phyloP scores from a whole-genome alignment of 108 stramenopile species.

The Nannochloropsis granulata region DNA sequence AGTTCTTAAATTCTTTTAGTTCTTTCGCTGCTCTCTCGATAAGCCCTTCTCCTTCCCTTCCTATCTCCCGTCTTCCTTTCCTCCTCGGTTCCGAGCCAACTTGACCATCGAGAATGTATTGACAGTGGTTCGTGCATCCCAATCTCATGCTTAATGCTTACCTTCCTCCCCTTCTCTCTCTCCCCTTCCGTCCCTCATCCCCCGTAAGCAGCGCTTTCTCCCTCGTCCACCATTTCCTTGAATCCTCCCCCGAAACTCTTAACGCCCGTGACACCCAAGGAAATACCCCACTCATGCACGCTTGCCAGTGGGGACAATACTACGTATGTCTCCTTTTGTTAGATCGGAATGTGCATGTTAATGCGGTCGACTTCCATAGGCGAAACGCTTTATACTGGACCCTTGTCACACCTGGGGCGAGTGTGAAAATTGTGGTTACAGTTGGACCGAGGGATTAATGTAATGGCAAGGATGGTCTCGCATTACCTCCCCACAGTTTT shows the following conservation, averaged over 20 bases:
- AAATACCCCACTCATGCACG: not conserved
- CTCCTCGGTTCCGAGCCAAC: too few species aligned
- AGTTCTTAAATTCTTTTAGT: too few species aligned
- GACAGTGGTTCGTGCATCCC: too few species aligned
- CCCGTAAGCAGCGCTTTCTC: not conserved
- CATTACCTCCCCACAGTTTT: too few species aligned
- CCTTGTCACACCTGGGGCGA: not conserved
- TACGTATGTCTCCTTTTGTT: not conserved
- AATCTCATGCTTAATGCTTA: too few species aligned
- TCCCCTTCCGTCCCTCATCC: too few species aligned
- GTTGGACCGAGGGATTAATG: not conserved
- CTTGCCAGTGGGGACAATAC: not conserved
- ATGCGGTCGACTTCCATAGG: not conserved
- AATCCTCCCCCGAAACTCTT: not conserved
- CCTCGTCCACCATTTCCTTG: not conserved
- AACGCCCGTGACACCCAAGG: not conserved
- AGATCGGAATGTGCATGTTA: not conserved
- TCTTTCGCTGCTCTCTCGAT: too few species aligned
- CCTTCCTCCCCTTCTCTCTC: too few species aligned
- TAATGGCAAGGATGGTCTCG: too few species aligned
- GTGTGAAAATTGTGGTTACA: not conserved
- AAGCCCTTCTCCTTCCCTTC: too few species aligned
- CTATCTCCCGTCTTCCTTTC: too few species aligned
- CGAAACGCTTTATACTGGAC: not conserved
- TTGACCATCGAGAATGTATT: too few species aligned